These are phyloP conservation scores for Kwoniella sp. DNA, from an alignment of 768 basidiomycete genomes.

Conservation along the genomic window DNA sequence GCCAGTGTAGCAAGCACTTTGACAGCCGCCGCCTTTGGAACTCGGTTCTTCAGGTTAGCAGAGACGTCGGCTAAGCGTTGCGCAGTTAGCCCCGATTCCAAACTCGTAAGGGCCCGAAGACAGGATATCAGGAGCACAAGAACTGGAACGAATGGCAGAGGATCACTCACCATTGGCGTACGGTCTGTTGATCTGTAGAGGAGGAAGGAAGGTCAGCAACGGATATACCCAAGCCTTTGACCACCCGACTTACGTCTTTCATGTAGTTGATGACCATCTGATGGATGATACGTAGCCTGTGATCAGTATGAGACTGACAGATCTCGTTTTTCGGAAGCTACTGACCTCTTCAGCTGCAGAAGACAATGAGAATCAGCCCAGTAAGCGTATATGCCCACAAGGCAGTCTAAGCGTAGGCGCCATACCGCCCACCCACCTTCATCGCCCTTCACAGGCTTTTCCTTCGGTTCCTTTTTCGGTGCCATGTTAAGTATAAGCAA, in stretches of 20 bases:
- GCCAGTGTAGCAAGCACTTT: slow-evolving; percentile 79
- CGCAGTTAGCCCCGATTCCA: no score
- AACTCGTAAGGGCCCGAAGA: no score
- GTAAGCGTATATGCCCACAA: no score
- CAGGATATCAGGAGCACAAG: no score
- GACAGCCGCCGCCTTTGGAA: slow-evolving; percentile 78
- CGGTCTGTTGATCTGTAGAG: slow-evolving; percentile 80
- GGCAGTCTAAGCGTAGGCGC: neutral
- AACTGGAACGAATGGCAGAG: neutral
- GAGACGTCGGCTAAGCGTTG: slow-evolving; percentile 69
- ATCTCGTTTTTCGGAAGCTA: neutral
- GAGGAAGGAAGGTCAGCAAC: slow-evolving; percentile 7
- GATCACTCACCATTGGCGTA: slow-evolving; percentile 66
- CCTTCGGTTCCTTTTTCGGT: slow-evolving; percentile 46
- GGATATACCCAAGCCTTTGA: no score
- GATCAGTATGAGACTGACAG: no score
- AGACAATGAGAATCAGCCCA: neutral
- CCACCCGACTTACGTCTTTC: slow-evolving; percentile 60
- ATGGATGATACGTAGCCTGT: neutral
- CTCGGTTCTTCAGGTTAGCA: slow-evolving; percentile 85
- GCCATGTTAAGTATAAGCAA: slow-evolving; percentile 42
- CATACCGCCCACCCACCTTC: slow-evolving; percentile 42
- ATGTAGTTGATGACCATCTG: slow-evolving; percentile 71
- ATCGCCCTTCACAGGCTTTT: slow-evolving; percentile 53
- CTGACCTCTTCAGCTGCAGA: slow-evolving; percentile 45